Evolutionary conservation across 495 filamentous ascomycete species (phyloP), one percentile per base, ranked within the genome.

Genomic region (Talaromyces wortmannii): DNA sequence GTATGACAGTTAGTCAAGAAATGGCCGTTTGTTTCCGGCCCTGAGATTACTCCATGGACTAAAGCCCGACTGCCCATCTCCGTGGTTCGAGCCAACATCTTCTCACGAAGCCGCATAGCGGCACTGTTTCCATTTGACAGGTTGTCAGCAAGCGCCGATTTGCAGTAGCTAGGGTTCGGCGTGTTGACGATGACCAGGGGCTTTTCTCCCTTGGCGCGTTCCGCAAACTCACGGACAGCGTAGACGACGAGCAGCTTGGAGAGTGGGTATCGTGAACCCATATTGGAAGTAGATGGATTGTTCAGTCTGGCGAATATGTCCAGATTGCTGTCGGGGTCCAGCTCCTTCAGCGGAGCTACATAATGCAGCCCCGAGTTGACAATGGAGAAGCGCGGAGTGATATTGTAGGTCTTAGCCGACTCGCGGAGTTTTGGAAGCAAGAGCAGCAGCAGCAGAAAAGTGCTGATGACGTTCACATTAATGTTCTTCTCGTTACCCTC

Each of bases 401-500:
- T 58, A 16, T 57, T 52, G 55, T 58, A 61, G 16, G 53, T 64
- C 0, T 33, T 46, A 1, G 56, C 64, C 6, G 62, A 59, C 13
- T 70, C 66, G 18, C 67, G 60, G 6, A 70, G 45, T 49, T 70
- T 69, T 32, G 50, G 50, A 40, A 52, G 8, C 8, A 52, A 29
- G 1, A 52, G 36, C 17, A 31, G 31, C n/a, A 52, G 48, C 44
- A 81, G 60, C 30, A 82, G 55, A 2, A 74, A 63, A 0, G 70
- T 77, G 50, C 56, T 59, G n/a, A 78, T 60, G 0, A 79, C 68
- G 45, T 80, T 80, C 33, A 73, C 64, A 0, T 67, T 71, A n/a
- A 78, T 60, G 5, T 59, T 74, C 1, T 43, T 59, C 58, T 76
- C 77, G 17, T 65, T 63, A 6, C 64, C 72, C 33, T 76, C 69